These are phyloP conservation scores for Rhododendron mucronatum DNA, from an alignment of 148 eudicot genomes.

Conservation along the genomic window DNA sequence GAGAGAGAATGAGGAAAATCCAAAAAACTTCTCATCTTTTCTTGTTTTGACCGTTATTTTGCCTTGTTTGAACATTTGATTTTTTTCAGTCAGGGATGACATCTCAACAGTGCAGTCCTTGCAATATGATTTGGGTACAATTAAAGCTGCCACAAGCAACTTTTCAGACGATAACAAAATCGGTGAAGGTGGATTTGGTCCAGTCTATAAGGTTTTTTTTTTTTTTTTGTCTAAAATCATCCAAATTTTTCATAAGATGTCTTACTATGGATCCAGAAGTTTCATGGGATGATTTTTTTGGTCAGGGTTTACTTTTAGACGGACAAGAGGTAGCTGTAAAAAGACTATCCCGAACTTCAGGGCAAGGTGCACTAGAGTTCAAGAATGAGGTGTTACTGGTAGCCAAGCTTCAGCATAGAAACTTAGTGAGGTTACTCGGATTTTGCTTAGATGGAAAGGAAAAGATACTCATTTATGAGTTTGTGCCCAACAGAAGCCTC, in stretches of 20 bases:
- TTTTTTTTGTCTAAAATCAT: neutral
- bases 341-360: neutral
- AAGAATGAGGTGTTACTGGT: neutral
- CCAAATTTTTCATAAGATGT: neutral
- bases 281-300: neutral
- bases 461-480: neutral
- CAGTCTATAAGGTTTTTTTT: no score
- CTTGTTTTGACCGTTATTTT: no score
- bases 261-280: no score
- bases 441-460: neutral
- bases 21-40: neutral
- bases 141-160: no score
- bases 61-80: no score
- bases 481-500: constrained; percentile 3
- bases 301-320: constrained; percentile 27
- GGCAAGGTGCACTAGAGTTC: neutral
- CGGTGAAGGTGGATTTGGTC: no score
- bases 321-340: neutral
- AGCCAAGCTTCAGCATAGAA: neutral
- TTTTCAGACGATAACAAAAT: no score
- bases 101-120: no score
- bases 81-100: no score
- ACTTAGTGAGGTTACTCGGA: neutral
- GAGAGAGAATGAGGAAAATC: no score
- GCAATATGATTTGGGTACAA: no score